phyloP scores from a whole-genome alignment of 2,329 filamentous ascomycete species.

The Penicillium palitans region DNA sequence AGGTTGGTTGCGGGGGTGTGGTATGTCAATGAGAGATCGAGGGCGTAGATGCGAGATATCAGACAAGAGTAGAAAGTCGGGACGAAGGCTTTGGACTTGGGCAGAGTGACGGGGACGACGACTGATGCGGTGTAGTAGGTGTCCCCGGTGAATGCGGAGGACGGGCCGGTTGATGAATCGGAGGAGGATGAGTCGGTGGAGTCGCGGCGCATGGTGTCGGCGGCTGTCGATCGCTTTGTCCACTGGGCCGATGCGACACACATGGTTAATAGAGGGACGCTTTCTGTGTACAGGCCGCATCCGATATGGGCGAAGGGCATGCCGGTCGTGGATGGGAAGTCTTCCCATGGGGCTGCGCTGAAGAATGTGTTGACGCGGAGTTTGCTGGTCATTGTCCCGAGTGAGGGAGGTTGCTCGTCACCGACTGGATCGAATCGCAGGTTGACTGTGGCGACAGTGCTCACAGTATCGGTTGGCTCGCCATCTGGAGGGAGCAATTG shows the following conservation, averaged over 20 bases:
- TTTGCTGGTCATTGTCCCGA: conserved; percentile 55
- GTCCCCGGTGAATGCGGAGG: conserved; percentile 35
- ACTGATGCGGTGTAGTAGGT: conserved; percentile 63
- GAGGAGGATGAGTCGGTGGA: conserved; percentile 44
- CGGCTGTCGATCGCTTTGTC: conserved; percentile 48
- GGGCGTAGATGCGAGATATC: conserved; percentile 61
- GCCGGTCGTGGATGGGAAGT: conserved; percentile 49
- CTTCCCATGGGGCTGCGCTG: conserved; percentile 52
- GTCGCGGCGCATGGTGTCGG: conserved; percentile 32
- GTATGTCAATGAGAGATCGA: conserved; percentile 60
- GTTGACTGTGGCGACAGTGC: conserved; percentile 57
- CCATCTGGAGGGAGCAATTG: conserved; percentile 48
- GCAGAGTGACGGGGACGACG: conserved; percentile 63
- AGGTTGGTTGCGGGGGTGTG: conserved; percentile 50
- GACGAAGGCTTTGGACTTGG: conserved; percentile 61
- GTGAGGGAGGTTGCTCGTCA: conserved; percentile 53
- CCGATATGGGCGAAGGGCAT: conserved; percentile 43
- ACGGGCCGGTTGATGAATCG: conserved; percentile 8
- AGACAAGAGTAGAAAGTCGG: conserved; percentile 72
- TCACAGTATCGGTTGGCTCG: conserved; percentile 43
- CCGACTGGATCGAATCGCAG: conserved; percentile 62
- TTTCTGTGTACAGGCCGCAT: conserved; percentile 56
- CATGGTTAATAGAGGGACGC: conserved; percentile 54
- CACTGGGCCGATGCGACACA: conserved; percentile 60
- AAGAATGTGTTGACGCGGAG: conserved; percentile 61